Evolutionary conservation across 768 basidiomycete genomes (phyloP), one percentile per base, ranked within the genome.

Genomic region (Kondoa malvinella): DNA sequence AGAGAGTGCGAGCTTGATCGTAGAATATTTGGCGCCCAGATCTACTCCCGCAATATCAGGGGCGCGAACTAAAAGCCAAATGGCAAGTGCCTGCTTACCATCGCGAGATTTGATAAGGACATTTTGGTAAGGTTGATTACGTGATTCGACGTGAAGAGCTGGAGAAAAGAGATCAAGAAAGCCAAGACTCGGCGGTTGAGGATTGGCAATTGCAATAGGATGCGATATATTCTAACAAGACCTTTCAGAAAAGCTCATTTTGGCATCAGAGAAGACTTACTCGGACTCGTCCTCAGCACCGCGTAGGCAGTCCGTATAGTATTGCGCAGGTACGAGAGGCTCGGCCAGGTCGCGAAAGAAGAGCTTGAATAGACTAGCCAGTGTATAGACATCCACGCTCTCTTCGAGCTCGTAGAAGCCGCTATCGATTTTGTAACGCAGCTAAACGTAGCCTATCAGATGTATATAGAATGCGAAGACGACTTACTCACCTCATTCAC

Each of bases 301-400:
- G 8, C 69, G 81, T 65, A 94, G 83, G 73, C 89, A 92, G 72
- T 90, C 88, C 74, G 94, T 89, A 80, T 94, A 96, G 80, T 89
- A 79, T 76, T 89, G 87, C 69, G 87, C 84, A 4, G 92, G 92
- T 16, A 96, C 83, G 57, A 95, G 82, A n/a, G 92, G 92, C 70
- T 92, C 88, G 72, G 86, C 83, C 27, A 96, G 83, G 76, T 96
- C 92, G 58, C 92, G 83, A 25, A 95, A 80, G 91, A 91, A 96
- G 4, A 92, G 81, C 78, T 96, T 95, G 78, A 94, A 82, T 56
- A 94, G 80, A n/a, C 27, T 30, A 29, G 61, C 61, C 67, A 72
- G 33, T 86, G 70, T 92, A 88, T 69, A 92, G 81, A 56, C 86
- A 90, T 78, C 94, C 92, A 73, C 90, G 87, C 1, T 90, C 92